Conservation (phyloP, 2,329 filamentous ascomycete genomes). For the Xylogone sp. region DNA sequence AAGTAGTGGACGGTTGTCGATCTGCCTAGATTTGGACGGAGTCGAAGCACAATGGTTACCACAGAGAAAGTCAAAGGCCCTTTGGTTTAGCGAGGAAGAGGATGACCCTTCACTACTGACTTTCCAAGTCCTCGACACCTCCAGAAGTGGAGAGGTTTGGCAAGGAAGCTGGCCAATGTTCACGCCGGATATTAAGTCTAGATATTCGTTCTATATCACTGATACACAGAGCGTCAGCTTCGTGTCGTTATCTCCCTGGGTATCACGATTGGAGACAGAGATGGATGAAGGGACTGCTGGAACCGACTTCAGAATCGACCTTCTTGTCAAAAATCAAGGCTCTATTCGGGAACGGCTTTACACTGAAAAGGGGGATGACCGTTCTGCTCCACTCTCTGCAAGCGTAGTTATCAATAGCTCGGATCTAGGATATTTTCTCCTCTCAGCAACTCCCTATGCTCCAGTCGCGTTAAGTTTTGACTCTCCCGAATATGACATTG, state of each 20-base stretch:
- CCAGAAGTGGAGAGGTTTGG: slow-evolving; percentile 49
- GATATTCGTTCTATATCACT: slow-evolving; percentile 61
- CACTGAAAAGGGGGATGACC: slow-evolving; percentile 45
- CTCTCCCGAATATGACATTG: slow-evolving; percentile 48
- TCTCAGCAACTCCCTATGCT: slow-evolving; percentile 55
- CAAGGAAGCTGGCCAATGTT: slow-evolving; percentile 61
- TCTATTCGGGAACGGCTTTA: slow-evolving; percentile 54
- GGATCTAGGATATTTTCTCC: slow-evolving; percentile 60
- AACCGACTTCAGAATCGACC: slow-evolving; percentile 57
- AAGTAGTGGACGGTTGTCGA: slow-evolving; percentile 55
- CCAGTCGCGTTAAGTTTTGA: slow-evolving; percentile 59
- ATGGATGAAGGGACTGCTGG: slow-evolving; percentile 54
- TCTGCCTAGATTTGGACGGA: slow-evolving; percentile 59
- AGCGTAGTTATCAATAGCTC: slow-evolving; percentile 53
- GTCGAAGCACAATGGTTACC: slow-evolving; percentile 65
- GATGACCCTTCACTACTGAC: slow-evolving; percentile 50
- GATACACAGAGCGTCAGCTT: slow-evolving; percentile 57
- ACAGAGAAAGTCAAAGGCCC: slow-evolving; percentile 44
- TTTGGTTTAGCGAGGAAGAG: slow-evolving; percentile 33
- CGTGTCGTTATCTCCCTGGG: slow-evolving; percentile 58
- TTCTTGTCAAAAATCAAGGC: slow-evolving; percentile 55
- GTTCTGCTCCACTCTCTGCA: slow-evolving; percentile 46
- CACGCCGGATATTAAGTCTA: slow-evolving; percentile 55
- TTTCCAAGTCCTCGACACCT: slow-evolving; percentile 60
- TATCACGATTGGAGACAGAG: slow-evolving; percentile 61